A percentile compares a stretch with the other conserved stretches of the same genome.
Conservation (phyloP, 495 filamentous ascomycete genomes). For the Annulohypoxylon nitens region DNA sequence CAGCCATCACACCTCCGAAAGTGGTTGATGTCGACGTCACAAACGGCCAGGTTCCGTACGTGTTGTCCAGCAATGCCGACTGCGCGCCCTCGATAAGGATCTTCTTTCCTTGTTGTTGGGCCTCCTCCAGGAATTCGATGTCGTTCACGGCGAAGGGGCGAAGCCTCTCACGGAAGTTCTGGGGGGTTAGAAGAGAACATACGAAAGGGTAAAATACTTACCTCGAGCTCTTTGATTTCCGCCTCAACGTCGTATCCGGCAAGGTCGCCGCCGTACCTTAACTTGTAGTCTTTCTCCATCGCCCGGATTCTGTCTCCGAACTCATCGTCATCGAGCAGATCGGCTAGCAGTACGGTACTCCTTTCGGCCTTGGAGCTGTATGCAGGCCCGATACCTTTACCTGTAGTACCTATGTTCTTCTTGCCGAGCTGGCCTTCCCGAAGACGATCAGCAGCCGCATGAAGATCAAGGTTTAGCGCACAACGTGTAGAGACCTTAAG, state of each 20-base stretch:
- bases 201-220: constrained; percentile 25
- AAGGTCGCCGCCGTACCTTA: constrained; percentile 77
- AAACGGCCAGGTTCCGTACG: constrained; percentile 52
- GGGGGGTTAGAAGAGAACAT: constrained; percentile 56
- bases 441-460: constrained; percentile 83
- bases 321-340: constrained; percentile 74
- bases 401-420: constrained; percentile 68
- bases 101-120: constrained; percentile 69
- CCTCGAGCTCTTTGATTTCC: constrained; percentile 68
- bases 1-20: constrained; percentile 43
- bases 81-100: constrained; percentile 92
- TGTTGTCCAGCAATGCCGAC: constrained; percentile 70
- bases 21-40: constrained; percentile 36
- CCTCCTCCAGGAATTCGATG: constrained; percentile 67
- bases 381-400: constrained; percentile 79
- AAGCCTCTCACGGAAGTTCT: constrained; percentile 77
- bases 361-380: constrained; percentile 86
- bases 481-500: constrained; percentile 85
- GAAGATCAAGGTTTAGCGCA: constrained; percentile 87
- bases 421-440: constrained; percentile 80
- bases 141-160: constrained; percentile 78
- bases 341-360: constrained; percentile 78
- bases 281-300: constrained; percentile 75
- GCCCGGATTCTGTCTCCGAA: constrained; percentile 81
- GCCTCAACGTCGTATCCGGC: constrained; percentile 82